Conservation (phyloP, 164 flowering plant species). For the Echeveria elegans region DNA sequence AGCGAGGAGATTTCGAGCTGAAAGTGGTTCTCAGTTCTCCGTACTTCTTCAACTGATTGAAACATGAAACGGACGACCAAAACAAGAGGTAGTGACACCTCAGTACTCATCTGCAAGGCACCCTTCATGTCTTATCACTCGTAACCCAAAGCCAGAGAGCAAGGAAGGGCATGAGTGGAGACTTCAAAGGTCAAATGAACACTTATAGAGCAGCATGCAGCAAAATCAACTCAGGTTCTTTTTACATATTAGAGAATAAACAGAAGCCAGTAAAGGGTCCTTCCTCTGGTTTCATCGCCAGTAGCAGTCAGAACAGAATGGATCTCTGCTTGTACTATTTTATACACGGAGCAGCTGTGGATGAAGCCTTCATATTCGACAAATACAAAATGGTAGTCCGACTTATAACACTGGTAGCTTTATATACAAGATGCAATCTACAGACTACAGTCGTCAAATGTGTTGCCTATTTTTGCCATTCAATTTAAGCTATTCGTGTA, state of each 20-base stretch:
- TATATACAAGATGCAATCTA: too few species aligned
- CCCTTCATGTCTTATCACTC: not conserved
- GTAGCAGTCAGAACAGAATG: not conserved
- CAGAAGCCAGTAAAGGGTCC: not conserved
- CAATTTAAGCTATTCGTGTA: too few species aligned
- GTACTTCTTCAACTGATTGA: conserved; percentile 53
- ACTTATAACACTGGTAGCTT: too few species aligned
- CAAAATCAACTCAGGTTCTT: not conserved
- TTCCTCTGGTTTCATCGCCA: not conserved
- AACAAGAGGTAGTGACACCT: not conserved
- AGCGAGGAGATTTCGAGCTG: conserved; percentile 62
- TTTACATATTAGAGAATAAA: not conserved
- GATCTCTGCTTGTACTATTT: not conserved
- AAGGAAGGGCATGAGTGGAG: not conserved
- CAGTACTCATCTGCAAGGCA: not conserved
- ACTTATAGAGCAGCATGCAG: too few species aligned
- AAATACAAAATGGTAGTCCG: too few species aligned
- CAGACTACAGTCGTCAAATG: too few species aligned
- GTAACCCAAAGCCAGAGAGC: not conserved
- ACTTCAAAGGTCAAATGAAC: too few species aligned
- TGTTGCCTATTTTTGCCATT: too few species aligned
- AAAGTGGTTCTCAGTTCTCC: conserved; percentile 49
- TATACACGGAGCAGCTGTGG: not conserved
- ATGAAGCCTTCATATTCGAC: too few species aligned
- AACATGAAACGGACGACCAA: not conserved